Evolutionary conservation across 441 rosid species (phyloP).

Genomic region (Raphanus hybrid): DNA sequence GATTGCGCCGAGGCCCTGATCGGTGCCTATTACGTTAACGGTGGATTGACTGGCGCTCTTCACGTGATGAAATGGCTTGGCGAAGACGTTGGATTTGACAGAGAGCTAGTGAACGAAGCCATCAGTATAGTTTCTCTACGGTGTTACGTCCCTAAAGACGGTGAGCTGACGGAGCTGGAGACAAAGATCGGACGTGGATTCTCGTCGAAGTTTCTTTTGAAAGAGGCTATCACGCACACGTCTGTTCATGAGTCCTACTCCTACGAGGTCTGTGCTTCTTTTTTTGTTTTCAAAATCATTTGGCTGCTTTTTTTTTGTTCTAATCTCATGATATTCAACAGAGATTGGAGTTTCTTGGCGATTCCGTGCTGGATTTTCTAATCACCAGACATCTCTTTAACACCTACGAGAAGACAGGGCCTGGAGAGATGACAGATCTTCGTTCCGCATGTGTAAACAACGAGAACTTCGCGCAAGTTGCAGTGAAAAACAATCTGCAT

Average conservation of each 20-base stretch:
- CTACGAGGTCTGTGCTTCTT: slow-evolving; percentile 68
- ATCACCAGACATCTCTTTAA: slow-evolving; percentile 82
- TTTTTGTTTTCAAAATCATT: neutral
- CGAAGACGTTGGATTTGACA: slow-evolving; percentile 58
- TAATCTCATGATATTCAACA: slow-evolving; percentile 42
- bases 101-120: slow-evolving; percentile 50
- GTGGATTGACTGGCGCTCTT: slow-evolving; percentile 71
- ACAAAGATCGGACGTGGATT: slow-evolving; percentile 68
- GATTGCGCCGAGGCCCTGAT: slow-evolving; percentile 92
- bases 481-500: slow-evolving; percentile 60
- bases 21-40: slow-evolving; percentile 80
- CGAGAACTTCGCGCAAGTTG: slow-evolving; percentile 84
- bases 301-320: slow-evolving; percentile 7
- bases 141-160: slow-evolving; percentile 49
- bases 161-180: slow-evolving; percentile 64
- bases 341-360: slow-evolving; percentile 99
- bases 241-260: slow-evolving; percentile 59
- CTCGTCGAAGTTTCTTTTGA: slow-evolving; percentile 70
- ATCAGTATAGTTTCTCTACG: slow-evolving; percentile 54
- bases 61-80: slow-evolving; percentile 91
- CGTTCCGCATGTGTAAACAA: slow-evolving; percentile 92
- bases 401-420: slow-evolving; percentile 65
- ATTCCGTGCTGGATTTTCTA: slow-evolving; percentile 84
- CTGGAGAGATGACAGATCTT: slow-evolving; percentile 92
- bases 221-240: slow-evolving; percentile 86